phyloP scores from a whole-genome alignment of 108 stramenopile species.

The Bacterosira constricta region DNA sequence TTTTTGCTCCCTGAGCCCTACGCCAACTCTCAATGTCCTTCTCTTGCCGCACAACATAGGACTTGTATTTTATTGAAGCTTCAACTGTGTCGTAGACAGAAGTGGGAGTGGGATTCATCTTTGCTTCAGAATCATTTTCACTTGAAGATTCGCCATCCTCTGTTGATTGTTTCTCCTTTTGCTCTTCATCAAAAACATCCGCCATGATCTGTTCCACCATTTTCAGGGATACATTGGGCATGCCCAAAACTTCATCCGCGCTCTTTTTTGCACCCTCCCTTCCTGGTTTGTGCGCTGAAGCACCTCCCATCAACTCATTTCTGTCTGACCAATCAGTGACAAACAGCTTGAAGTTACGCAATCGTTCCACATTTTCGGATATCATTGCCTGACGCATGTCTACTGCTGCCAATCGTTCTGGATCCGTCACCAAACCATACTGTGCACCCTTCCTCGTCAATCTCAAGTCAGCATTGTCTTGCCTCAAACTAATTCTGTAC shows the following conservation, averaged over 20 bases:
- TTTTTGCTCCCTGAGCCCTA: conserved; percentile 82
- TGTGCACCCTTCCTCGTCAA: conserved; percentile 91
- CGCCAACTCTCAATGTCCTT: conserved; percentile 95
- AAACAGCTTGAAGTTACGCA: conserved; percentile 73
- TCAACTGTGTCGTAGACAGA: conserved; percentile 92
- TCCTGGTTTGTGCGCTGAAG: conserved; percentile 55
- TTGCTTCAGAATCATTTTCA: conserved; percentile 5
- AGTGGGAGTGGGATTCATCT: conserved; percentile 50
- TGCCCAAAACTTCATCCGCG: conserved; percentile 85
- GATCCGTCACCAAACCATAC: conserved; percentile 86
- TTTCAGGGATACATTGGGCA: conserved; percentile 86
- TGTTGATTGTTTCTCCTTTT: neutral
- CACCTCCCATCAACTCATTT: conserved; percentile 78
- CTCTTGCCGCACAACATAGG: conserved; percentile 86
- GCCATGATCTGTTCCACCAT: conserved; percentile 83
- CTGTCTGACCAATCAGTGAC: conserved; percentile 82
- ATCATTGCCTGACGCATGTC: conserved; percentile 77
- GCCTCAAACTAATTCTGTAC: conserved; percentile 89
- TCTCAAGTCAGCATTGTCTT: conserved; percentile 97
- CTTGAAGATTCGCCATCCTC: conserved; percentile 5
- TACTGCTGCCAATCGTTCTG: conserved; percentile 81
- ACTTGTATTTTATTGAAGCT: conserved; percentile 89
- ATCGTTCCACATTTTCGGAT: conserved; percentile 60
- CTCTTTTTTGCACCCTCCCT: conserved; percentile 80
- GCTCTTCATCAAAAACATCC: conserved; percentile 46